Evolutionary conservation across 768 basidiomycete species (phyloP).

Genomic region (Phlegmacium glaucopus): DNA sequence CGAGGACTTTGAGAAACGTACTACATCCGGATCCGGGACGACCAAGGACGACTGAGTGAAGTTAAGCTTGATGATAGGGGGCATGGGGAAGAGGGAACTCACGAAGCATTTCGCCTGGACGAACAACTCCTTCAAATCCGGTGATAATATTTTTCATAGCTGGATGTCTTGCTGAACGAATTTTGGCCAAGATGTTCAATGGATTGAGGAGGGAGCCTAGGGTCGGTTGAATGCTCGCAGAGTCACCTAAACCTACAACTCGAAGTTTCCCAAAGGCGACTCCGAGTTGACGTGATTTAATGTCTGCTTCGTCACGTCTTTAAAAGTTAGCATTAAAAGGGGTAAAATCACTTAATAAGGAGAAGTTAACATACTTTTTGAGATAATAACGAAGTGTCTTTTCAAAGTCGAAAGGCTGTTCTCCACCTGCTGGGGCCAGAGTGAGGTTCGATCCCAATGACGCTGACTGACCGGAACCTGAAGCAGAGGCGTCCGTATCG

Average conservation of each 20-base stretch:
- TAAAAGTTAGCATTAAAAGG: slow-evolving; percentile 8
- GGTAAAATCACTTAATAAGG: neutral
- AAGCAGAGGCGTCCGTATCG: slow-evolving; percentile 1
- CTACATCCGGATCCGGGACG: slow-evolving; percentile 84
- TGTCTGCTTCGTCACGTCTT: slow-evolving; percentile 45
- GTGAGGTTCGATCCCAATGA: slow-evolving; percentile 23
- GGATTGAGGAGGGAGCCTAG: slow-evolving; percentile 64
- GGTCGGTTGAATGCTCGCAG: slow-evolving; percentile 52
- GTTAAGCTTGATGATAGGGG: neutral
- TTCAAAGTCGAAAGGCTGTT: slow-evolving; percentile 35
- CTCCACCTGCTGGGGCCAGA: slow-evolving; percentile 28
- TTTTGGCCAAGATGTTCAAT: slow-evolving; percentile 32
- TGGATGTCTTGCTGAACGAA: slow-evolving; percentile 56
- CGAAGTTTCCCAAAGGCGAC: slow-evolving; percentile 58
- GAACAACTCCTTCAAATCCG: slow-evolving; percentile 62
- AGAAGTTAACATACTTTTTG: slow-evolving; percentile 25
- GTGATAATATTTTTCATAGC: slow-evolving; percentile 59
- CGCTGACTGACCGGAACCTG: neutral
- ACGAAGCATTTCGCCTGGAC: slow-evolving; percentile 78
- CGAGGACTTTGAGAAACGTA: slow-evolving; percentile 77
- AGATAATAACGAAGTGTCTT: slow-evolving; percentile 27
- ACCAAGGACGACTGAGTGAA: slow-evolving; percentile 68
- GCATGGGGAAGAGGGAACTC: slow-evolving; percentile 29
- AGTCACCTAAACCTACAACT: slow-evolving; percentile 55
- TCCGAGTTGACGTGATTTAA: slow-evolving; percentile 53